phyloP scores from a whole-genome alignment of 345 rosid genomes.

The Corymbia maculata region DNA sequence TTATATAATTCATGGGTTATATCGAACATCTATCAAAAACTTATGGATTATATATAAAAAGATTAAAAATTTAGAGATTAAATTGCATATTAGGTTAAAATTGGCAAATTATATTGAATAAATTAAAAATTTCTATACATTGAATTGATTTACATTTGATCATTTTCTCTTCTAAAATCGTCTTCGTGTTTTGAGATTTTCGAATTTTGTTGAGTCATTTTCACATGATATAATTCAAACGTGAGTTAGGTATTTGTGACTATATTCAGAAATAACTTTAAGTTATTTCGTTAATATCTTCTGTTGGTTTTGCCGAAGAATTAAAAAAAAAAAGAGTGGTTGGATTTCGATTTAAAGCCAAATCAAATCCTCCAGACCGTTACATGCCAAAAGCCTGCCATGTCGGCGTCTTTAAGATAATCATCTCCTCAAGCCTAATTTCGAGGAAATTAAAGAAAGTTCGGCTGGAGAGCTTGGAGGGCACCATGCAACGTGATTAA shows the following conservation, averaged over 20 bases:
- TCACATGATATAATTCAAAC: not conserved
- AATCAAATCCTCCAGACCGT: not conserved
- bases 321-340: not conserved
- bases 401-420: not conserved
- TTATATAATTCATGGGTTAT: too few species aligned
- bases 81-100: too few species aligned
- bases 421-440: not conserved
- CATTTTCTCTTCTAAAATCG: not conserved
- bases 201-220: not conserved
- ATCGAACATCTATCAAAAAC: fast-evolving
- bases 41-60: fast-evolving
- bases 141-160: too few species aligned
- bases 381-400: not conserved
- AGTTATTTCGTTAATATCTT: not conserved
- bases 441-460: not conserved
- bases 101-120: fast-evolving
- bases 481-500: not conserved
- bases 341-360: not conserved
- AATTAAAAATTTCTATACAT: too few species aligned
- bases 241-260: not conserved
- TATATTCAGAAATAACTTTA: not conserved
- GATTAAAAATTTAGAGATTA: too few species aligned
- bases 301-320: not conserved
- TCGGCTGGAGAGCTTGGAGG: not conserved
- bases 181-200: not conserved